Base-by-base conservation (phyloP, 495 filamentous ascomycete species). In the Bacidia rubella region DNA sequence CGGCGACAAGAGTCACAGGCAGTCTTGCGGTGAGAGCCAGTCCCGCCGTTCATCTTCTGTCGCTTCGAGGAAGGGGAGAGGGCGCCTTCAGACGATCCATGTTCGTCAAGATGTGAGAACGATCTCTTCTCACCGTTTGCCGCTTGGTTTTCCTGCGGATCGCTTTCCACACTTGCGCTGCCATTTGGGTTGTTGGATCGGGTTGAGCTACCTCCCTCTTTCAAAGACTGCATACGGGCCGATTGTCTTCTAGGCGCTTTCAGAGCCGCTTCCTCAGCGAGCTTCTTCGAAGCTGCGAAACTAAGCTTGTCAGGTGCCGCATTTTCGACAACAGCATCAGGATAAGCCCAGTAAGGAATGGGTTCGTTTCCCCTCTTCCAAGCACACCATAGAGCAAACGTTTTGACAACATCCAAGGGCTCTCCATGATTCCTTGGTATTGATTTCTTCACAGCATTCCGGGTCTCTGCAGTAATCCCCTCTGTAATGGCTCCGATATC, bases 351-450 rank as follows among this genome's bases (percentile, higher is more conserved):
- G 50, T 74, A 68, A 26, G 83, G 78, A 23, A 83, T 76, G 47
- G 66, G 68, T 57, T 85, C 83, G 55, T 82, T 81, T 2, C 82
- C 83, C 47, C 80, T 80, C 59, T 87, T 87, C 82, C 82, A 86
- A 21, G 81, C 74, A 38, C 75, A 75, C 83, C 83, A 87, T 20
- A 83, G 71, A 2, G 80, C 82, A 55, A 87, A 86, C 22, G 54
- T 74, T 51, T 78, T 75, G 50, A 79, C 71, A 38, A 77, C 65
- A 11, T 77, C 74, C 2, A 85, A 61, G 10, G 82, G 80, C 40
- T 86, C 80, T 25, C 75, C 76, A 45, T 73, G 64, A 21, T 72
- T 71, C 63, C 80, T 78, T 1, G 83, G 83, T 26, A 86, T 83
- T 2, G 81, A 81, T 23, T 74, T 70, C 48, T 70, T 74, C 27